phyloP scores from a whole-genome alignment of 495 filamentous ascomycete genomes.

The Durotheca rogersii region DNA sequence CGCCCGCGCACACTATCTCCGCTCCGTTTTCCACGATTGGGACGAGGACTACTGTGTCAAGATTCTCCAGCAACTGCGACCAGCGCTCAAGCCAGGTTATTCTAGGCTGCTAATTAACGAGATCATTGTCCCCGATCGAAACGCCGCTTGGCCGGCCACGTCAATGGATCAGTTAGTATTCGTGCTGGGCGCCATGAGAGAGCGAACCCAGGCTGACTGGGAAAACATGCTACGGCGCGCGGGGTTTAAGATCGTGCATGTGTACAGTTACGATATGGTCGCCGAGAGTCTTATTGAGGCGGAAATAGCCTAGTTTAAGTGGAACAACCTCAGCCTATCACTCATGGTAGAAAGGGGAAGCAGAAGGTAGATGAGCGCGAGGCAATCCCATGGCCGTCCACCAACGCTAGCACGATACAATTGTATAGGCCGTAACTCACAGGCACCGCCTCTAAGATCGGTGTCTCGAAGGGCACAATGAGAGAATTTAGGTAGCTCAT shows the following conservation, averaged over 20 bases:
- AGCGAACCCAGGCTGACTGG: constrained; percentile 43
- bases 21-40: background rate
- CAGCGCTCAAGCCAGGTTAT: constrained; percentile 46
- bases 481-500: too few relatives aligned
- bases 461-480: too few relatives aligned
- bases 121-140: constrained; percentile 49
- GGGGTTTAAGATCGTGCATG: constrained; percentile 41
- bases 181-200: constrained; percentile 35
- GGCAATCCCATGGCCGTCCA: too few relatives aligned
- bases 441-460: too few relatives aligned
- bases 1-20: background rate
- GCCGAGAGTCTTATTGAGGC: constrained; percentile 42
- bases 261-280: constrained; percentile 35
- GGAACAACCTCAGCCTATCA: too few relatives aligned
- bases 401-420: too few relatives aligned
- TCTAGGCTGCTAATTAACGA: constrained; percentile 53
- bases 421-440: too few relatives aligned
- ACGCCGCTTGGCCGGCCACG: constrained; percentile 43
- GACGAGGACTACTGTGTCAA: background rate
- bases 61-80: background rate
- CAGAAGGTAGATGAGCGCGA: too few relatives aligned
- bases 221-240: constrained; percentile 36
- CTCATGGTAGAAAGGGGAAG: too few relatives aligned
- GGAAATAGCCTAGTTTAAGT: constrained; percentile 18
- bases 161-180: constrained; percentile 51